Conservation (phyloP, 1,284 basidiomycete species). For the Vanrija sp. region DNA sequence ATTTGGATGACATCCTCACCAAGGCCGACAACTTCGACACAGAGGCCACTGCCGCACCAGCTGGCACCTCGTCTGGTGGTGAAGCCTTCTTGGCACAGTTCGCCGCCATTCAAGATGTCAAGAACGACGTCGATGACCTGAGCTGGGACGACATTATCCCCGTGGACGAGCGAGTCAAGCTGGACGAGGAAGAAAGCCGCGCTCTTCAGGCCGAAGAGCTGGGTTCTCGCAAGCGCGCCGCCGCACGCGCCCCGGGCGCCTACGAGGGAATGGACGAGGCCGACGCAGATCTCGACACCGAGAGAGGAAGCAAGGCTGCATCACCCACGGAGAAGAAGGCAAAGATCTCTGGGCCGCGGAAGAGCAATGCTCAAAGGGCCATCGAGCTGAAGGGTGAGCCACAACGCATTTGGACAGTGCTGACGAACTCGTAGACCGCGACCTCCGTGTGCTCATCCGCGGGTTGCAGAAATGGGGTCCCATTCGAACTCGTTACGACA, state of each 20-base stretch:
- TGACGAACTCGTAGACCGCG: slow-evolving; percentile 60
- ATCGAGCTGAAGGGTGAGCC: slow-evolving; percentile 75
- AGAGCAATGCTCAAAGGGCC: slow-evolving; percentile 78
- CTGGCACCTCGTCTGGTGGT: slow-evolving; percentile 86
- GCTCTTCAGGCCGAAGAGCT: slow-evolving; percentile 54
- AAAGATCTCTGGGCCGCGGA: slow-evolving; percentile 36
- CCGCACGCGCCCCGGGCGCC: slow-evolving; percentile 64
- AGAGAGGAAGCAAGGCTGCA: slow-evolving; percentile 53
- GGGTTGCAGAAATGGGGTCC: slow-evolving; percentile 98
- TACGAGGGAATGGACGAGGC: slow-evolving; percentile 90
- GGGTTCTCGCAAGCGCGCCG: slow-evolving; percentile 67
- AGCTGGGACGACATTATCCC: slow-evolving; percentile 99
- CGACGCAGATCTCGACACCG: slow-evolving; percentile 53
- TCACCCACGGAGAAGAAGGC: slow-evolving; percentile 48
- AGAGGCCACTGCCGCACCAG: slow-evolving; percentile 73
- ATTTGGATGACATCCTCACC: slow-evolving; percentile 95
- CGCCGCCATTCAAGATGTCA: slow-evolving; percentile 94
- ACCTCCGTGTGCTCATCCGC: slow-evolving; percentile 90
- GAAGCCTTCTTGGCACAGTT: slow-evolving; percentile 95
- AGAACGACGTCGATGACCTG: slow-evolving; percentile 72
- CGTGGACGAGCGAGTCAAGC: slow-evolving; percentile 79
- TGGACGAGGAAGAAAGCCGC: slow-evolving; percentile 68
- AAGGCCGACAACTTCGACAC: slow-evolving; percentile 98
- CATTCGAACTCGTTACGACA: slow-evolving; percentile 87
- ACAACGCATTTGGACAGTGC: background rate